These are phyloP conservation scores for Torulaspora quercuum DNA, from an alignment of 805 yeast genomes.

Conservation along the genomic window DNA sequence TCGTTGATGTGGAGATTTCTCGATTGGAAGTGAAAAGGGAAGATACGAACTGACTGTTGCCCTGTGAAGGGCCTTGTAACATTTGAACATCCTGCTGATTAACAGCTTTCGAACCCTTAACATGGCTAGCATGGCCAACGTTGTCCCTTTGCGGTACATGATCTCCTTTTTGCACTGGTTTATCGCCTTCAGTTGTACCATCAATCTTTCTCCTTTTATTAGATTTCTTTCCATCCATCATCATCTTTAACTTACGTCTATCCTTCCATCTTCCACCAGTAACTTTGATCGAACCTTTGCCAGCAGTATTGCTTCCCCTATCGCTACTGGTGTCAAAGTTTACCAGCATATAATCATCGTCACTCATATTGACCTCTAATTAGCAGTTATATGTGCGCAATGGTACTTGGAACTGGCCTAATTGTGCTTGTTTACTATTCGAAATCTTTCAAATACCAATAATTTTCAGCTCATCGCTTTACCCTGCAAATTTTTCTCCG, in stretches of 20 bases:
- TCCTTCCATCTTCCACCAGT: conserved; percentile 83
- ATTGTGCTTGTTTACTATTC: too few relatives aligned
- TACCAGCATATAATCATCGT: conserved; percentile 49
- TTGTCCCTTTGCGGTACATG: too few relatives aligned
- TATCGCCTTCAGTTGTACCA: neutral
- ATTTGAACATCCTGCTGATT: neutral
- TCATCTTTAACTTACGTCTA: conserved; percentile 56
- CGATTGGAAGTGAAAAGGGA: conserved; percentile 77
- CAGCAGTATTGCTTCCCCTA: conserved; percentile 21
- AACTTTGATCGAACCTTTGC: conserved; percentile 39
- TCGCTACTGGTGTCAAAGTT: conserved; percentile 54
- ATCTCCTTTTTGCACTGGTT: neutral
- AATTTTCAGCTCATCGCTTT: conserved; percentile 25
- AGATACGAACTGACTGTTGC: conserved; percentile 60
- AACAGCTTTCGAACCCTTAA: neutral
- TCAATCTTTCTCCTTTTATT: conserved; percentile 12
- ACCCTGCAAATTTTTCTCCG: conserved; percentile 17
- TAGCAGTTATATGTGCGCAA: too few relatives aligned
- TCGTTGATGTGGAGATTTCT: conserved; percentile 40
- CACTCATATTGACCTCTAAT: conserved; percentile 26
- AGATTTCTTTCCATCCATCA: conserved; percentile 45
- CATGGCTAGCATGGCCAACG: neutral
- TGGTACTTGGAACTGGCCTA: too few relatives aligned
- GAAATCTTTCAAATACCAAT: too few relatives aligned
- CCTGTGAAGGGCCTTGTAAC: conserved; percentile 1